Evolutionary conservation across 2,329 filamentous ascomycete species (phyloP), one percentile per base, ranked within the genome.

Genomic region (Metarhizium brunneum): DNA sequence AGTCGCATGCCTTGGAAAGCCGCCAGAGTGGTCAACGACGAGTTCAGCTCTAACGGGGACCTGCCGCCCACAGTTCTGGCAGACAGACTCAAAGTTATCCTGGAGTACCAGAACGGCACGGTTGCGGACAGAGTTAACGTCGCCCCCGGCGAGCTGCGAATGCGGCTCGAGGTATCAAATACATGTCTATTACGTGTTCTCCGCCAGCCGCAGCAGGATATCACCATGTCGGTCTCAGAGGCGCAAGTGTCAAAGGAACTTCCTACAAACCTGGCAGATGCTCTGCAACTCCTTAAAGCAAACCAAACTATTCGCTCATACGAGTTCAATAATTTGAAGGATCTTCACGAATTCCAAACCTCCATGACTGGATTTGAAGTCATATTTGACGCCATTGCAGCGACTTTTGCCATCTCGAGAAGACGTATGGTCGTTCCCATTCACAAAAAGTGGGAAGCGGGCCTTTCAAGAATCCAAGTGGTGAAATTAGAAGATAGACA

Each of bases 401-500:
- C 80, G 7, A 84, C 83, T 0, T 89, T 96, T 68, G 85, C 87
- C 56, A 95, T 96, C 61, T 85, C 91, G 1, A 84, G 91, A 35
- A 84, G 89, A 51, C 83, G 89, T 61, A 94, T 92, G 86, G 89
- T 96, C 13, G 90, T 95, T 16, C 90, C 90, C 0, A 92, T 96
- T 61, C 88, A 95, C 74, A 95, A 96, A 73, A 94, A 94, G 69
- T 95, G 90, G 89, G 90, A 95, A 66, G 88, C 91, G 2, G 83
- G 79, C n/a, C 80, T 79, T 42, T 89, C 89, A 8, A 84, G 92
- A 40, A 76, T 96, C 7, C 91, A 96, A 67, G 78, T 96, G 42
- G 83, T 96, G 40, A 66, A 63, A 54, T 79, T 84, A 61, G 85
- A 87, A 60, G 88, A 91, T 59, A 88, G 84, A 64, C 81, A 87